phyloP scores from a whole-genome alignment of 1,284 basidiomycete species.

The Puccinia polysora region DNA sequence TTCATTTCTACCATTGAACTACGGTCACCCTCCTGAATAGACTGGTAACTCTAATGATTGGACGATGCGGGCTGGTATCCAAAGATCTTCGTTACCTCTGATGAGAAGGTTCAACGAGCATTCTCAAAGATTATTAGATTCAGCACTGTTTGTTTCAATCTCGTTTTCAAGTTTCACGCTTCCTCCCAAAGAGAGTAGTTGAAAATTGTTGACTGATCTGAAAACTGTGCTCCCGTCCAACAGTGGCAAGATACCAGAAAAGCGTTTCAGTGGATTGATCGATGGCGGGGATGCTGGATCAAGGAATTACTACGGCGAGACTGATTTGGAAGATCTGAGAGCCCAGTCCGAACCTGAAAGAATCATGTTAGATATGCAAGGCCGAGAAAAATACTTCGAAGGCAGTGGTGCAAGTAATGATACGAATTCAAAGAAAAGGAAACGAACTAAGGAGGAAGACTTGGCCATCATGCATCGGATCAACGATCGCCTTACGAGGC shows the following conservation, averaged over 20 bases:
- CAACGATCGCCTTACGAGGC: neutral
- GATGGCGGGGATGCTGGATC: conserved; percentile 41
- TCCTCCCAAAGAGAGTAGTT: neutral
- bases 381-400: conserved; percentile 37
- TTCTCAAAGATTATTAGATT: conserved; percentile 75
- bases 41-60: conserved; percentile 80
- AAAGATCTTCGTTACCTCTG: conserved; percentile 77
- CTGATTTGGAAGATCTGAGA: conserved; percentile 22
- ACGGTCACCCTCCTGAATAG: conserved; percentile 54
- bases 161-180: conserved; percentile 33
- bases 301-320: conserved; percentile 38
- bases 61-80: conserved; percentile 92
- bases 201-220: neutral
- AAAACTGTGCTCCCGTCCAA: neutral
- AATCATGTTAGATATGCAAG: conserved; percentile 35
- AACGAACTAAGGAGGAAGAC: conserved; percentile 25
- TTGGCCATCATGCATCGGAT: neutral
- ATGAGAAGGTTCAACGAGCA: conserved; percentile 98
- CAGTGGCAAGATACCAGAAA: conserved; percentile 31
- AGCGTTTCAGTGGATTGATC: conserved; percentile 27
- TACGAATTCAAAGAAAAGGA: neutral
- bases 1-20: neutral
- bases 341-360: conserved; percentile 11
- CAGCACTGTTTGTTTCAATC: conserved; percentile 52
- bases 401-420: conserved; percentile 7